Evolutionary conservation across 257 asterid species (phyloP).

Genomic region (Solanum habrochaites): DNA sequence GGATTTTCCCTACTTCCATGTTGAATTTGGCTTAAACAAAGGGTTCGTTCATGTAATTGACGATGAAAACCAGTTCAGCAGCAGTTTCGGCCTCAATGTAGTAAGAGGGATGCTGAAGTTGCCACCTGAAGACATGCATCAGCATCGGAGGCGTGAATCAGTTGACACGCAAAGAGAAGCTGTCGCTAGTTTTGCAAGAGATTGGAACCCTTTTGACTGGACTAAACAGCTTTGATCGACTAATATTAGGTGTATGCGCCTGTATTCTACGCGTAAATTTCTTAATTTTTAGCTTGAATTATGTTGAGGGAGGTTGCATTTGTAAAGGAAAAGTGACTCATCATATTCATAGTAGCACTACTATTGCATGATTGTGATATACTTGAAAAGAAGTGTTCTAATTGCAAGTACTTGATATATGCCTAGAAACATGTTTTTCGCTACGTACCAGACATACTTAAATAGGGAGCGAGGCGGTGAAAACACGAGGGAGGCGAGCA

Average conservation of each 20-base stretch:
- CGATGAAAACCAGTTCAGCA: conserved; percentile 54
- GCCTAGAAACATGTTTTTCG: too few species aligned
- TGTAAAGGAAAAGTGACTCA: background rate
- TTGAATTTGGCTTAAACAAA: conserved; percentile 69
- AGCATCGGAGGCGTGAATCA: conserved; percentile 60
- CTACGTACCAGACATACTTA: too few species aligned
- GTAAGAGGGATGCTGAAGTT: conserved; percentile 67
- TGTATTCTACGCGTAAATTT: background rate
- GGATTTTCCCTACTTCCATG: conserved; percentile 91
- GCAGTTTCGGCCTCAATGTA: conserved; percentile 78
- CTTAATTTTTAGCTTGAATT: background rate
- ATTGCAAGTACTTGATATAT: too few species aligned
- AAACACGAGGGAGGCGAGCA: too few species aligned
- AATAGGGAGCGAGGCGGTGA: too few species aligned
- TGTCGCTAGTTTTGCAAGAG: conserved; percentile 45
- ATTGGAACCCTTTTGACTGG: conserved; percentile 88
- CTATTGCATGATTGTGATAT: too few species aligned
- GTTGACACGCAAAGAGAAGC: conserved; percentile 58
- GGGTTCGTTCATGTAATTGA: conserved; percentile 97
- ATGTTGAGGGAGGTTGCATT: background rate
- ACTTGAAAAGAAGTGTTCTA: too few species aligned
- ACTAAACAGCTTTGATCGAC: conserved; percentile 47
- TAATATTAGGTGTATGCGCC: background rate
- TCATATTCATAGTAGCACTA: background rate
- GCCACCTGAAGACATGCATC: conserved; percentile 90